Base-by-base conservation (phyloP, 2,329 filamentous ascomycete genomes). In the Penicillium rolfsii region DNA sequence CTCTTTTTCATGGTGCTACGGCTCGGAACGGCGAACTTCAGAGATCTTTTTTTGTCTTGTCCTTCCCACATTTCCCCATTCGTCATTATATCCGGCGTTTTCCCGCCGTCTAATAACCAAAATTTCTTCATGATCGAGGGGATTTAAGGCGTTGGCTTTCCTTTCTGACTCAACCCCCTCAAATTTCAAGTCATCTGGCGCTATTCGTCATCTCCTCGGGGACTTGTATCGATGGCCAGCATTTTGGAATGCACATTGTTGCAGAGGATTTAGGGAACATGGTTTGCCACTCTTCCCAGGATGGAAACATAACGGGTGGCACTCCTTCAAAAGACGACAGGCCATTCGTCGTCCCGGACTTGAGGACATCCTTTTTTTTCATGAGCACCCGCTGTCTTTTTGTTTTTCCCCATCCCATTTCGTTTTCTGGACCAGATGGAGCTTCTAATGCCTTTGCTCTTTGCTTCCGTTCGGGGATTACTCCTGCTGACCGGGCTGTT, bases 1-100 rank as follows among this genome's bases (percentile, higher is more conserved):
- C 68, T 73, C 68, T 69, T 69, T 70, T 70, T 74, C 64, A 76
- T 70, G 74, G 74, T 74, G 72, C 71, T 70, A 75, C 68, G 71
- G 73, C 67, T 74, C 65, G 72, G 71, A 74, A 74, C 69, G 73
- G 72, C 74, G 72, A 74, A 74, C 65, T 69, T 72, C 60, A 68
- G 62, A 67, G 65, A 53, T 53, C 36, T 64, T 66, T 64, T 56
- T 56, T 67, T 67, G 56, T 64, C 58, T 60, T 68, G 48, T 62
- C 45, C 65, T 62, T 60, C 60, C 63, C 49, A 58, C 60, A 60
- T 55, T 61, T n/a, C 28, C 26, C 28, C 14, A 19, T 24, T 61
- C 58, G 52, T 60, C 64, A 62, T 54, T 61, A 66, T 60, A 63
- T 59, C 57, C 57, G 64, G 52, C 61, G 60, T 67, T 52, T 28